A percentile compares a stretch with the other conserved stretches of the same genome.
These are phyloP conservation scores for Tricholoma terreum DNA, from an alignment of 768 basidiomycete genomes.

Conservation along the genomic window DNA sequence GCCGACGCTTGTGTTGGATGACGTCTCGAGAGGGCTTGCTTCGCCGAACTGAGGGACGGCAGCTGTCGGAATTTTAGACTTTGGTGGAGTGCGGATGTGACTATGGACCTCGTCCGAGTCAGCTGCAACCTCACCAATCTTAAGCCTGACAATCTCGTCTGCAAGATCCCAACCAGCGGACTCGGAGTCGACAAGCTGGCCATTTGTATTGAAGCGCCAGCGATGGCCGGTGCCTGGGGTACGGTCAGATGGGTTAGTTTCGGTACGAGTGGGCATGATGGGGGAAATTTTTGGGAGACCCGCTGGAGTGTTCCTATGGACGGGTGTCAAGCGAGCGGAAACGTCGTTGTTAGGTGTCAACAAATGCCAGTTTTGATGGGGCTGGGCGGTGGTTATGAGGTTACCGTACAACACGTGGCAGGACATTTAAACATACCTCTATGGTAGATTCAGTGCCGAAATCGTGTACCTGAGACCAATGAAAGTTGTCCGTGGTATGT, in stretches of 20 bases:
- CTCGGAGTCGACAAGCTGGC: slow-evolving; percentile 60
- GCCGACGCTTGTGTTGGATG: slow-evolving; percentile 66
- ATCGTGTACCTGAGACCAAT: slow-evolving; percentile 52
- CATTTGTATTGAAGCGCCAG: slow-evolving; percentile 64
- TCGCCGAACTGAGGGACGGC: slow-evolving; percentile 58
- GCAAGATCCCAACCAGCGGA: slow-evolving; percentile 67
- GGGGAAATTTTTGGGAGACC: slow-evolving; percentile 37
- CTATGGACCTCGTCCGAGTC: slow-evolving; percentile 50
- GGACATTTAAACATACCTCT: slow-evolving; percentile 38
- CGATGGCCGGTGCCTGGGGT: slow-evolving; percentile 42
- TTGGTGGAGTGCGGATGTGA: slow-evolving; percentile 67
- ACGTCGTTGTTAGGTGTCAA: slow-evolving; percentile 36
- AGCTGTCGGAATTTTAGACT: slow-evolving; percentile 53
- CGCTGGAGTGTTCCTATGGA: slow-evolving; percentile 29
- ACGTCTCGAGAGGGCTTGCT: slow-evolving; percentile 69
- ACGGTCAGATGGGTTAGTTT: slow-evolving; percentile 38
- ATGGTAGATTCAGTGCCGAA: slow-evolving; percentile 36
- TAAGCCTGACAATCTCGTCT: slow-evolving; percentile 70
- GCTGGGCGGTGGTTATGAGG: slow-evolving; percentile 19
- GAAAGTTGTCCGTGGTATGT: slow-evolving; percentile 36
- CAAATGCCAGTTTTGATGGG: slow-evolving; percentile 47
- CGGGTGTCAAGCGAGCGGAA: slow-evolving; percentile 31
- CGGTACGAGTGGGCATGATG: slow-evolving; percentile 49
- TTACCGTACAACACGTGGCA: slow-evolving; percentile 33
- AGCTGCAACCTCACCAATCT: slow-evolving; percentile 53